Evolutionary conservation across 1,139 yeast species (phyloP).

Genomic region (Geotrichum carabidarum): DNA sequence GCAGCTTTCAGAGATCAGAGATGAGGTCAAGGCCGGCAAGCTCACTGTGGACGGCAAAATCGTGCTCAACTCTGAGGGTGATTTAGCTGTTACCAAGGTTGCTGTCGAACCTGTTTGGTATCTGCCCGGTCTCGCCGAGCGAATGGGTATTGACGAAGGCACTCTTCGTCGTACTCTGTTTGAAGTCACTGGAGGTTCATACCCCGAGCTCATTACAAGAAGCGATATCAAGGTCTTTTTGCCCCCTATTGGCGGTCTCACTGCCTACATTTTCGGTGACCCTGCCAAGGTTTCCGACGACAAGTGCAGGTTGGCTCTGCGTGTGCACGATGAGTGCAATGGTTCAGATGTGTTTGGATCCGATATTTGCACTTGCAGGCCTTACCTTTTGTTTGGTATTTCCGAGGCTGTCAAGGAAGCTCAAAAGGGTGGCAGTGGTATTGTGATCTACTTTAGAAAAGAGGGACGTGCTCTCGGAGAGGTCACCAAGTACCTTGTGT

Average conservation of each 20-base stretch:
- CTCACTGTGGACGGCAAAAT: slow-evolving; percentile 52
- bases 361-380: slow-evolving; percentile 62
- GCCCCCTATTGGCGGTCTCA: slow-evolving; percentile 61
- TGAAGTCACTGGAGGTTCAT: slow-evolving; percentile 62
- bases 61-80: slow-evolving; percentile 53
- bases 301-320: slow-evolving; percentile 46
- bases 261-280: slow-evolving; percentile 58
- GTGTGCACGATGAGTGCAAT: slow-evolving; percentile 62
- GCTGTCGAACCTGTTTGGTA: slow-evolving; percentile 67
- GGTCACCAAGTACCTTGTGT: slow-evolving; percentile 58
- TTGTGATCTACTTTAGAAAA: slow-evolving; percentile 56
- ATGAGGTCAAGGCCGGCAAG: slow-evolving; percentile 49
- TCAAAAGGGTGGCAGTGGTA: slow-evolving; percentile 56
- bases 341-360: slow-evolving; percentile 64
- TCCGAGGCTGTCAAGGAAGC: slow-evolving; percentile 62
- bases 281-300: slow-evolving; percentile 50
- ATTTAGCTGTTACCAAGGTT: slow-evolving; percentile 53
- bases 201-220: slow-evolving; percentile 58
- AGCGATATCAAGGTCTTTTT: slow-evolving; percentile 57
- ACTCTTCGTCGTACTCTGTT: slow-evolving; percentile 53
- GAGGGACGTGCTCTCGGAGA: slow-evolving; percentile 64
- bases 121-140: slow-evolving; percentile 58
- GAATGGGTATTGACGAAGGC: slow-evolving; percentile 52
- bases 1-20: slow-evolving; percentile 52
- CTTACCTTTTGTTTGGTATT: slow-evolving; percentile 56